Evolutionary conservation across 2,329 filamentous ascomycete genomes (phyloP).

Genomic region (Penicillium sp.): DNA sequence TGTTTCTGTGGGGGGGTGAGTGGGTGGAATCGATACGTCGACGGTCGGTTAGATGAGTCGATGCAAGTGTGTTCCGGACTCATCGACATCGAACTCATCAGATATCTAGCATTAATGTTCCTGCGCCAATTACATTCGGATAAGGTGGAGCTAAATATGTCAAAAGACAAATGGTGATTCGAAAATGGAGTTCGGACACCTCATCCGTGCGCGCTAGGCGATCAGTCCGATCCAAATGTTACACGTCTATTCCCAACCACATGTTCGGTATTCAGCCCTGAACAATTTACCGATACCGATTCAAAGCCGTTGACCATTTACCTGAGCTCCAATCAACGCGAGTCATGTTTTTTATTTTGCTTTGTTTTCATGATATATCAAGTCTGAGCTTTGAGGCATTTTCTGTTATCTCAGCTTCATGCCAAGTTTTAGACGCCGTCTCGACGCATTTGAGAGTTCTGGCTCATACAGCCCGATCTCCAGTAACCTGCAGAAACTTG

Average conservation of each 20-base stretch:
- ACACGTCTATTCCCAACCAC: background rate
- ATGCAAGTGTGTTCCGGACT: background rate
- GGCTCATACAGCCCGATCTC: background rate
- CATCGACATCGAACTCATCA: background rate
- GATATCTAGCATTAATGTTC: background rate
- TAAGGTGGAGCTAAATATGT: background rate
- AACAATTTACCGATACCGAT: background rate
- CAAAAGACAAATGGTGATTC: background rate
- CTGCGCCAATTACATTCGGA: background rate
- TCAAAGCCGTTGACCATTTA: background rate
- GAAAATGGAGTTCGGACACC: background rate
- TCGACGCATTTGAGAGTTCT: background rate
- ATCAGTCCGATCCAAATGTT: slow-evolving; percentile 3
- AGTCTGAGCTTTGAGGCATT: background rate
- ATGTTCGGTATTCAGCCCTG: slow-evolving; percentile 1
- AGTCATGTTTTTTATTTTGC: background rate
- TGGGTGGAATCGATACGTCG: background rate
- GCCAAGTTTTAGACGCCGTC: background rate
- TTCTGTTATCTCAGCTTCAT: background rate
- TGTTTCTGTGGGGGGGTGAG: background rate
- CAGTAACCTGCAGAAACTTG: background rate
- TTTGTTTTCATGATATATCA: background rate
- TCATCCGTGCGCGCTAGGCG: slow-evolving; percentile 1
- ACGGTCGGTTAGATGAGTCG: background rate
- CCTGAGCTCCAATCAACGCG: background rate